phyloP scores from a whole-genome alignment of 345 rosid genomes.

The Sonneratia caseolaris region DNA sequence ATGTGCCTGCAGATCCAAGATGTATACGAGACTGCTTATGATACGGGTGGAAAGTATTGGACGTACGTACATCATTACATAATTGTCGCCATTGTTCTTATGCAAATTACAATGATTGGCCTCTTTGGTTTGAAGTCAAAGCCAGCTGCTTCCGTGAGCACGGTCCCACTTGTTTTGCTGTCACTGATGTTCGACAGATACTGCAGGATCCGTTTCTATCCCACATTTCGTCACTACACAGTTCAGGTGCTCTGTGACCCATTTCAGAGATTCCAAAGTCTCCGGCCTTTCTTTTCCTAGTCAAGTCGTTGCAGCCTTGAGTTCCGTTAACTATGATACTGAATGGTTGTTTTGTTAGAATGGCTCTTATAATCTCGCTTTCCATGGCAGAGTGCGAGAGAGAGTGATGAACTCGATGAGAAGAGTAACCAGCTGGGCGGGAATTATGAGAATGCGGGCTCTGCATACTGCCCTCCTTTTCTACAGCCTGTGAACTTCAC shows the following conservation, averaged over 20 bases:
- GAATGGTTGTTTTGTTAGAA: not conserved
- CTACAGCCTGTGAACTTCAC: conserved; percentile 26
- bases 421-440: conserved; percentile 37
- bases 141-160: conserved; percentile 69
- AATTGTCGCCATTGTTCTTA: conserved; percentile 54
- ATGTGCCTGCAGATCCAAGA: conserved; percentile 50
- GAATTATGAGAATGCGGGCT: conserved; percentile 35
- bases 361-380: not conserved
- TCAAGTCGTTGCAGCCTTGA: not conserved
- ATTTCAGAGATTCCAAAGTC: not conserved
- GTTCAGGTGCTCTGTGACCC: conserved; percentile 38
- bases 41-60: conserved; percentile 75
- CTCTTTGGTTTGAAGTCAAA: conserved; percentile 85
- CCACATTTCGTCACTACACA: conserved; percentile 43
- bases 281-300: not conserved
- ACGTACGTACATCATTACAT: conserved; percentile 74
- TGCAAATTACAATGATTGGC: conserved; percentile 92
- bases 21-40: conserved; percentile 61
- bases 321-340: not conserved
- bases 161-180: conserved; percentile 60
- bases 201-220: conserved; percentile 85
- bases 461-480: conserved; percentile 49
- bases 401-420: conserved; percentile 58
- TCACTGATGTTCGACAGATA: conserved; percentile 72
- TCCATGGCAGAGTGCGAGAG: conserved; percentile 51